Conservation (phyloP, 2,329 filamentous ascomycete species). For the Corynespora cassiicola region DNA sequence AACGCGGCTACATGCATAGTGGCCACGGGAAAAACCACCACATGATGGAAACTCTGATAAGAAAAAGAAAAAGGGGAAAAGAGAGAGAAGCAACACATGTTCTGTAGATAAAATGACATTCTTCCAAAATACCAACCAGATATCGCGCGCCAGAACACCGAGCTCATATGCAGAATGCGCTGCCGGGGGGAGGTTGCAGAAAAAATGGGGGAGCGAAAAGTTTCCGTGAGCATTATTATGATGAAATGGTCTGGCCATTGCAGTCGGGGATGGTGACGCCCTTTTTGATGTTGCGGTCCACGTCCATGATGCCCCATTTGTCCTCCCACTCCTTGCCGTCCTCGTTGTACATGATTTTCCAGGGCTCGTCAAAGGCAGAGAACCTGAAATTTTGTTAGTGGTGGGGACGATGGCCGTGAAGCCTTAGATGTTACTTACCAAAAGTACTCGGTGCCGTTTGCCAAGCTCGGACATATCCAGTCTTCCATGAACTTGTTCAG, state of each 20-base stretch:
- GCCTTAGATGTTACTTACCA: slow-evolving; percentile 64
- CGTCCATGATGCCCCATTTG: slow-evolving; percentile 92
- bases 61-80: no score
- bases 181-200: no score
- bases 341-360: slow-evolving; percentile 81
- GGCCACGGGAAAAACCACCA: no score
- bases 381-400: slow-evolving; percentile 62
- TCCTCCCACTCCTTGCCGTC: slow-evolving; percentile 81
- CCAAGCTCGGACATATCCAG: slow-evolving; percentile 82
- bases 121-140: no score
- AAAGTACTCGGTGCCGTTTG: slow-evolving; percentile 89
- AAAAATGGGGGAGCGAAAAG: no score
- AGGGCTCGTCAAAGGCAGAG: slow-evolving; percentile 94
- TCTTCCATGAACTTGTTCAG: slow-evolving; percentile 86
- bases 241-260: slow-evolving; percentile 70
- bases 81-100: no score
- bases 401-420: background rate
- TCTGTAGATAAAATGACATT: no score
- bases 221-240: no score
- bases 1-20: no score
- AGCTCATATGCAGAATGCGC: no score
- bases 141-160: no score
- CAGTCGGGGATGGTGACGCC: slow-evolving; percentile 90
- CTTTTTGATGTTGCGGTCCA: slow-evolving; percentile 80
- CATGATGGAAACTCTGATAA: no score